Evolutionary conservation across 2,329 filamentous ascomycete genomes (phyloP), one percentile per base, ranked within the genome.

Genomic region (Aspergillus niger): DNA sequence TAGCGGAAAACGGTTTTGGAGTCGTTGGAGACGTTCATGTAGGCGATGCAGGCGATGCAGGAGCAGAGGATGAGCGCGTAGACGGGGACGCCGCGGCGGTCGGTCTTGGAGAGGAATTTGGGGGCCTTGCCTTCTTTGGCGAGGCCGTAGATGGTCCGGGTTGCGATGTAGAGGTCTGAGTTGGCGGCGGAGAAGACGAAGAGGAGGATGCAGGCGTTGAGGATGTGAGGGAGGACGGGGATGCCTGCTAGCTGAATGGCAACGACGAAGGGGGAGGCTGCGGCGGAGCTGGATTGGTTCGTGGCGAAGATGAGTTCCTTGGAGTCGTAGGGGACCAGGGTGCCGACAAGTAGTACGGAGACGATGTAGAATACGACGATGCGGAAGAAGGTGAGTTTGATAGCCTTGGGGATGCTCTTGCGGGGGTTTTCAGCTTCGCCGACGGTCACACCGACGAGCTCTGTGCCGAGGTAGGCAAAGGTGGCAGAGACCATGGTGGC

Each of bases 321-420:
- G 41, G 84, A 85, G 80, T 93, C 78, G 81, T 90, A 93, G 1
- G 89, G 89, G 3, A 94, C 88, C 55, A 89, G 82, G 83, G 91
- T 91, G 70, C 90, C 90, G 57, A 94, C 80, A 55, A 93, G 82
- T 55, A 94, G 83, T 38, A 92, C 89, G 22, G 85, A 88, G 60
- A 91, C 76, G 69, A 87, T 83, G 81, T 94, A 94, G 81, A 94
- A 94, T 79, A 93, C 80, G 66, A 91, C 77, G 73, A 94, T 93
- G 60, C 91, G 90, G 80, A 86, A 93, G 77, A 93, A 93, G 66
- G 90, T 92, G 53, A 92, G 82, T 73, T 87, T 89, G 81, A 92
- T 92, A 56, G 90, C 90, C 61, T 87, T 86, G 6, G 91, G 91
- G 63, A 94, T 88, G 15, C 87, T 90, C 74, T 85, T 86, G 72